phyloP scores from a whole-genome alignment of 139 green algal genomes.

The Micractinium conductrix region DNA sequence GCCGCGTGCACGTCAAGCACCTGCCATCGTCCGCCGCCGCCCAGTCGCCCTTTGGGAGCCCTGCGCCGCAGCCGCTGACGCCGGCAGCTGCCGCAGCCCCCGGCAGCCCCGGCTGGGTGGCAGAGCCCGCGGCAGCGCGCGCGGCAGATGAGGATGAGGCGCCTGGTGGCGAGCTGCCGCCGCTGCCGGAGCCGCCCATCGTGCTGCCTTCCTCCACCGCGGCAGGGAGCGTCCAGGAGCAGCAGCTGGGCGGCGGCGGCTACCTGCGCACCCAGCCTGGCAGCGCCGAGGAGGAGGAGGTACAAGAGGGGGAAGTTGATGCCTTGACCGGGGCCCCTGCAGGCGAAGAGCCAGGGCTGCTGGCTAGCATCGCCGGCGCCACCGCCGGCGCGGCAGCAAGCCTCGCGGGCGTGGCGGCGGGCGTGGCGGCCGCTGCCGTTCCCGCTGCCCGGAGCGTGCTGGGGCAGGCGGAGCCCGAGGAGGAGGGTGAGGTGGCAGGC shows the following conservation, averaged over 20 bases:
- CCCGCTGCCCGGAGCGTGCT: not conserved
- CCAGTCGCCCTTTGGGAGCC: not conserved
- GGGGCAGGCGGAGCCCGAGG: not conserved
- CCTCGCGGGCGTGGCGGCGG: not conserved
- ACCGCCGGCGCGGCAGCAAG: not conserved
- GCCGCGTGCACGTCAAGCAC: no score
- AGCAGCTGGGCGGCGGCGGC: not conserved
- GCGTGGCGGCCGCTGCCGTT: not conserved
- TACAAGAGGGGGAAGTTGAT: not conserved
- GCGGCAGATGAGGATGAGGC: not conserved
- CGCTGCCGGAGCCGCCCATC: slow-evolving; percentile 1
- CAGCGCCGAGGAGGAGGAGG: not conserved
- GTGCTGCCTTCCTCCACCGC: slow-evolving; percentile 7
- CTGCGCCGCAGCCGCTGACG: not conserved
- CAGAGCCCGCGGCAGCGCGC: not conserved
- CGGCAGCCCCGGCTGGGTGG: no score
- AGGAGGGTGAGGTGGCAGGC: not conserved
- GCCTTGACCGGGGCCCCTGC: not conserved
- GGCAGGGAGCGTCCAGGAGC: slow-evolving; percentile 6
- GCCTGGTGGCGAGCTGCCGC: not conserved
- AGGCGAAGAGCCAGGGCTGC: slow-evolving; percentile 6
- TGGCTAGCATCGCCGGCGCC: not conserved
- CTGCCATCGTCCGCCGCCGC: not conserved
- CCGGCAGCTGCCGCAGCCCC: not conserved
- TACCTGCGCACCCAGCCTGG: not conserved